Percentiles rank a stretch among this genome's conserved stretches.
Evolutionary conservation across 805 yeast species (phyloP).

Genomic region (Candida maltosa): DNA sequence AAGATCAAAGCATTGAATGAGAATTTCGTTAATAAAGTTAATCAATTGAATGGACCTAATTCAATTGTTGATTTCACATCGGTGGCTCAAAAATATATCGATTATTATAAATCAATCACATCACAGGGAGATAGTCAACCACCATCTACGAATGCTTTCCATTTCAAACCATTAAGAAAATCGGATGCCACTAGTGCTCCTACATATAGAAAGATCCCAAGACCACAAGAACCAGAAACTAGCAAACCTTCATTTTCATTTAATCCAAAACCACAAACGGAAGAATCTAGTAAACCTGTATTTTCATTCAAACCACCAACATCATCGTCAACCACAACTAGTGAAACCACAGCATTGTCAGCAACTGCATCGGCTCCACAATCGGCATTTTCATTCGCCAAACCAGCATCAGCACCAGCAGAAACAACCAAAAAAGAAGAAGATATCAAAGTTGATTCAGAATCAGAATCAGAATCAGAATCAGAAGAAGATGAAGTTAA

Average conservation of each 20-base stretch:
- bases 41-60: slow-evolving; percentile 35
- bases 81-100: slow-evolving; percentile 55
- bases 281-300: neutral
- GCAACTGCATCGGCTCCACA: neutral
- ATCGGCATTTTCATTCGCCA: neutral
- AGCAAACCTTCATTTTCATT: slow-evolving; percentile 4
- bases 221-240: neutral
- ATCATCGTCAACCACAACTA: neutral
- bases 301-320: slow-evolving; percentile 3
- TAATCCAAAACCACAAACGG: neutral
- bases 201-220: too few species aligned
- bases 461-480: slow-evolving; percentile 24
- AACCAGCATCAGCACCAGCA: neutral
- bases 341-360: neutral
- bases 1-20: slow-evolving; percentile 66
- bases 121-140: neutral
- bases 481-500: slow-evolving; percentile 23
- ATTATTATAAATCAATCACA: slow-evolving; percentile 36
- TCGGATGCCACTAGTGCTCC: too few species aligned
- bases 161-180: neutral
- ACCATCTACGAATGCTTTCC: slow-evolving; percentile 1
- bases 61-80: slow-evolving; percentile 56
- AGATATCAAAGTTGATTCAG: slow-evolving; percentile 10
- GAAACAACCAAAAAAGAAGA: neutral
- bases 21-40: slow-evolving; percentile 51